These are phyloP conservation scores for Gypsophila paniculata DNA, from an alignment of 179 eudicot genomes.

Conservation along the genomic window DNA sequence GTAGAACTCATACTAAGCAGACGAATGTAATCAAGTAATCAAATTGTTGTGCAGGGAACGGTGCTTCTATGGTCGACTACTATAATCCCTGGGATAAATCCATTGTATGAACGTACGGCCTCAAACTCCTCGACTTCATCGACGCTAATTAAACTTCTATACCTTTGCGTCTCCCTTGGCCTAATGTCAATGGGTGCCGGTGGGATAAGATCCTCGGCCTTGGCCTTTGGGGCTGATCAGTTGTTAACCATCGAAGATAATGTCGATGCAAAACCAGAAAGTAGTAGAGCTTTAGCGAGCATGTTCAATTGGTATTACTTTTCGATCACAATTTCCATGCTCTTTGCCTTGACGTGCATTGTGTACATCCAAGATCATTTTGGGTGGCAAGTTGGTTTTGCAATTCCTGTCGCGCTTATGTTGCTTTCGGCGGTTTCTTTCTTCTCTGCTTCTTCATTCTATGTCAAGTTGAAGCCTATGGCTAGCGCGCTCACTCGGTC, in stretches of 20 bases:
- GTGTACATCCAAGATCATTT: constrained; percentile 61
- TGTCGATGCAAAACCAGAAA: constrained; percentile 5
- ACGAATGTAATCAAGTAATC: too few relatives aligned
- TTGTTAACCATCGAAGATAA: constrained; percentile 11
- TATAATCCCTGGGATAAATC: constrained; percentile 46
- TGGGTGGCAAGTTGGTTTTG: constrained; percentile 68
- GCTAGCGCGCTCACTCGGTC: constrained; percentile 42
- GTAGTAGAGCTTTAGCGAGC: constrained; percentile 28
- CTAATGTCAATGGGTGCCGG: constrained; percentile 52
- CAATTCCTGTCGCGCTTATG: constrained; percentile 52
- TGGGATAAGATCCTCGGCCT: constrained; percentile 43
- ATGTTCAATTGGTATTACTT: constrained; percentile 57
- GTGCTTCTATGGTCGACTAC: constrained; percentile 48
- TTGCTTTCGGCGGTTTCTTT: constrained; percentile 33
- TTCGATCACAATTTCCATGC: constrained; percentile 23
- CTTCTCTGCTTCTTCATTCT: constrained; percentile 46
- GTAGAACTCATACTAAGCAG: too few relatives aligned
- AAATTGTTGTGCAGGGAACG: constrained; percentile 39
- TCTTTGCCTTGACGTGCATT: constrained; percentile 44
- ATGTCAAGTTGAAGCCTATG: constrained; percentile 40
- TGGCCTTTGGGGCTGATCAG: constrained; percentile 59
- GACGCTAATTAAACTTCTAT: constrained; percentile 30
- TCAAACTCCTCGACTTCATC: constrained; percentile 20
- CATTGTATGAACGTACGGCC: constrained; percentile 26
- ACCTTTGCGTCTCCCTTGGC: constrained; percentile 36